These are phyloP conservation scores for Aspergillus ellipticus DNA, from an alignment of 495 filamentous ascomycete genomes.

Conservation along the genomic window DNA sequence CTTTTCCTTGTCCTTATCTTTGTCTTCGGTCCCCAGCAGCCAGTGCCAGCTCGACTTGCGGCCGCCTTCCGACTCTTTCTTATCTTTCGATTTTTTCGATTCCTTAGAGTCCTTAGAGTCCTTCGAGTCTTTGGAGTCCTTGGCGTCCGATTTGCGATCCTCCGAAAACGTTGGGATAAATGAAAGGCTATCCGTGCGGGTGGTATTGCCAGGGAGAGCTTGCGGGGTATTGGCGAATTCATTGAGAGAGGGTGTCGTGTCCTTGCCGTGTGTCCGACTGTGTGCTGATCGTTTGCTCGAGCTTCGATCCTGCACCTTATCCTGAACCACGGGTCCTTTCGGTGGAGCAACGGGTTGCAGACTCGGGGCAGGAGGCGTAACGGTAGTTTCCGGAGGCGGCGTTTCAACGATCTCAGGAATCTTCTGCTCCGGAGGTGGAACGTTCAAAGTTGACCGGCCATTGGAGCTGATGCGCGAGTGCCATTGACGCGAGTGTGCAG, in stretches of 20 bases:
- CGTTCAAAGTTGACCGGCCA: slow-evolving; percentile 42
- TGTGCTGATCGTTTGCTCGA: slow-evolving; percentile 26
- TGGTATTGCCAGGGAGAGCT: slow-evolving; percentile 65
- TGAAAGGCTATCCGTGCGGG: slow-evolving; percentile 72
- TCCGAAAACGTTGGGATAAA: slow-evolving; percentile 77
- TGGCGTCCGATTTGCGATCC: slow-evolving; percentile 62
- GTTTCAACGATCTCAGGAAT: slow-evolving; percentile 71
- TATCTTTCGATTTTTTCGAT: slow-evolving; percentile 60
- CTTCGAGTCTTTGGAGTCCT: slow-evolving; percentile 63
- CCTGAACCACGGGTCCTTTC: slow-evolving; percentile 21
- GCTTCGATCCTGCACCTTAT: slow-evolving; percentile 19
- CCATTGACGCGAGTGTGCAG: slow-evolving; percentile 37
- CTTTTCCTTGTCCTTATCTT: slow-evolving; percentile 65
- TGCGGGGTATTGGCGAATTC: slow-evolving; percentile 38
- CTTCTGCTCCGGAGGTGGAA: slow-evolving; percentile 35
- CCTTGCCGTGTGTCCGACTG: slow-evolving; percentile 26
- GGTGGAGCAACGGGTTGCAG: slow-evolving; percentile 29
- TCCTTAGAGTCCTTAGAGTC: slow-evolving; percentile 62
- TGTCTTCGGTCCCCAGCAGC: slow-evolving; percentile 66
- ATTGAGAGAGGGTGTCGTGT: slow-evolving; percentile 28
- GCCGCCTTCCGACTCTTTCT: slow-evolving; percentile 55
- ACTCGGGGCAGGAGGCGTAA: slow-evolving; percentile 22
- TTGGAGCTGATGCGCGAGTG: slow-evolving; percentile 44
- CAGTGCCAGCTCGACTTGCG: slow-evolving; percentile 87
- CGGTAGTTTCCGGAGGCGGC: slow-evolving; percentile 42